These are phyloP conservation scores for Phytophthora sp. DNA, from an alignment of 352 stramenopile genomes.

Conservation along the genomic window DNA sequence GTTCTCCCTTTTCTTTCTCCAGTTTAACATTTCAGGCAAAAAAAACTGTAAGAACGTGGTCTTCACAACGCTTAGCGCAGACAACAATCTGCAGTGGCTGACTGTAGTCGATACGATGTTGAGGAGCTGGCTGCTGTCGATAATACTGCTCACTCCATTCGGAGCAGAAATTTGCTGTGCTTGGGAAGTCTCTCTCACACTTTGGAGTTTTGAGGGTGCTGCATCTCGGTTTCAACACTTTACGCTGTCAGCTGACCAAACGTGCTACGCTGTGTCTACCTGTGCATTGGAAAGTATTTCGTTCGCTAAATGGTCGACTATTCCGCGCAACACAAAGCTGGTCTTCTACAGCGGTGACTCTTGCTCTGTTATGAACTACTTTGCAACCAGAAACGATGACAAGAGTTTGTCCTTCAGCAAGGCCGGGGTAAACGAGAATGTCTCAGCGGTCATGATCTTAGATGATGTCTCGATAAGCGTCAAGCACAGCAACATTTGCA, in stretches of 20 bases:
- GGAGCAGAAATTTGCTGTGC: too few species aligned
- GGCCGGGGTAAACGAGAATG: not conserved
- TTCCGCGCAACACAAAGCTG: not conserved
- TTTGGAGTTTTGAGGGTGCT: not conserved
- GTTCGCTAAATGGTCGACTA: not conserved
- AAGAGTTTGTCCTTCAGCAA: not conserved
- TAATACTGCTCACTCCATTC: too few species aligned
- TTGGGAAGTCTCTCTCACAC: not conserved
- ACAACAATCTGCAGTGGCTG: too few species aligned
- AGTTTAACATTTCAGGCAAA: too few species aligned
- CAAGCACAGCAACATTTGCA: not conserved
- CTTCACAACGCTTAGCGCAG: too few species aligned
- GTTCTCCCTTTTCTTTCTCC: too few species aligned
- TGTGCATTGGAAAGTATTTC: not conserved
- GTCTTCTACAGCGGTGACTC: not conserved
- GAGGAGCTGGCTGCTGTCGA: too few species aligned
- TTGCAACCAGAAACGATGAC: not conserved
- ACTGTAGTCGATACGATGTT: too few species aligned
- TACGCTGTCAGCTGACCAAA: not conserved
- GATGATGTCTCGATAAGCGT: not conserved
- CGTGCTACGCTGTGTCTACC: not conserved
- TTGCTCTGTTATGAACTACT: not conserved
- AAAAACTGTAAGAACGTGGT: too few species aligned
- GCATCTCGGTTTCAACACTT: not conserved
- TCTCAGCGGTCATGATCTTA: not conserved